A percentile compares a stretch with the other conserved stretches of the same genome.
Conservation (phyloP, 2,329 filamentous ascomycete genomes). For the Neofusicoccum parvum region DNA sequence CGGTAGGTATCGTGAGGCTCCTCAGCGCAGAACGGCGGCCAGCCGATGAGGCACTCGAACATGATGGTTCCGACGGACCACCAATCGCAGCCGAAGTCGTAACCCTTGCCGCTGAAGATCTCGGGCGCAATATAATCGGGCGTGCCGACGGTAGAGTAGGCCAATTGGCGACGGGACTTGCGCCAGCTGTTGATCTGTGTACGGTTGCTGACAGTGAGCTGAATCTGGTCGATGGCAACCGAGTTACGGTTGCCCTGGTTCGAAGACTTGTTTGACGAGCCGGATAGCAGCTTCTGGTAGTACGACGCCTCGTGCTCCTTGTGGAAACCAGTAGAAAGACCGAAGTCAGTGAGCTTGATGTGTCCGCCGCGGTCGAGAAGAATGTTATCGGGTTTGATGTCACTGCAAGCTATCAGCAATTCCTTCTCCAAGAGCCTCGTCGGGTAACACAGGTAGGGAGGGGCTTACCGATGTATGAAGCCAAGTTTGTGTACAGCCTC, state of each 20-base stretch:
- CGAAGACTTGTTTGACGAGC: constrained; percentile 49
- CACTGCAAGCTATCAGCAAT: constrained; percentile 57
- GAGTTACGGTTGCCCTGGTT: constrained; percentile 75
- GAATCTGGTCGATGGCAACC: constrained; percentile 96
- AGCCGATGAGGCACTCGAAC: constrained; percentile 98
- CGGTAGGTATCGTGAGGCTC: constrained; percentile 97
- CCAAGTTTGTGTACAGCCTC: constrained; percentile 97
- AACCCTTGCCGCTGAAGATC: constrained; percentile 95
- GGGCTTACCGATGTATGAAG: constrained; percentile 89
- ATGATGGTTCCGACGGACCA: constrained; percentile 99
- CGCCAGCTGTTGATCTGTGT: constrained; percentile 99
- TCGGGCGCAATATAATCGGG: constrained; percentile 98
- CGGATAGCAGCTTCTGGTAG: constrained; percentile 93
- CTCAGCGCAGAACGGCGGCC: constrained; percentile 98
- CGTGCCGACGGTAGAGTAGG: constrained; percentile 96
- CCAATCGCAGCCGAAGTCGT: constrained; percentile 98
- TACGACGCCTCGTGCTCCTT: constrained; percentile 98
- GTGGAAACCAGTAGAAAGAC: constrained; percentile 95
- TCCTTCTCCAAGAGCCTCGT: background rate
- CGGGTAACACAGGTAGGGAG: background rate
- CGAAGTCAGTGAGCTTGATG: constrained; percentile 98
- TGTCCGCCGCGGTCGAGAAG: constrained; percentile 92
- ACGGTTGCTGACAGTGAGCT: constrained; percentile 95
- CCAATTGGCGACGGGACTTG: constrained; percentile 91
- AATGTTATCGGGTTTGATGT: constrained; percentile 99